Conservation (phyloP, 2,329 filamentous ascomycete genomes). For the Keithomyces neogunnii region DNA sequence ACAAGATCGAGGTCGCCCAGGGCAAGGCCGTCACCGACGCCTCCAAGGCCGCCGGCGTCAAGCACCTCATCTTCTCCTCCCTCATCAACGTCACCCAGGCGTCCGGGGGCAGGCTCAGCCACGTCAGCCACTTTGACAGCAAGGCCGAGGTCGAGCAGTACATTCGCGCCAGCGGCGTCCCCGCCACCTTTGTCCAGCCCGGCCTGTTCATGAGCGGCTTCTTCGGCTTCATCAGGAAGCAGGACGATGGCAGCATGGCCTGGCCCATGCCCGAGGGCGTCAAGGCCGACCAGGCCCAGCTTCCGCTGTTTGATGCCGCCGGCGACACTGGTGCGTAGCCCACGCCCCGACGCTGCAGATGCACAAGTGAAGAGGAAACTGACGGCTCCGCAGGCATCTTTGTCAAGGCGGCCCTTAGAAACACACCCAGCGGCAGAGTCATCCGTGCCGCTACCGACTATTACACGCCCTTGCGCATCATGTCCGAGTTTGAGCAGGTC, state of each 20-base stretch:
- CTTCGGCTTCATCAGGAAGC: constrained; percentile 18
- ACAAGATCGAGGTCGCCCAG: constrained; percentile 30
- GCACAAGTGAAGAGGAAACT: not conserved
- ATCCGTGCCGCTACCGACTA: constrained; percentile 29
- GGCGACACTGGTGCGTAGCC: constrained; percentile 31
- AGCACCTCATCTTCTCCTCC: constrained; percentile 39
- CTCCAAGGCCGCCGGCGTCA: constrained; percentile 31
- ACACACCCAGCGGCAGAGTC: constrained; percentile 21
- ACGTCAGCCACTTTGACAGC: constrained; percentile 43
- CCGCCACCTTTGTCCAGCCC: constrained; percentile 41
- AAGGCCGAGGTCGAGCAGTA: constrained; percentile 51
- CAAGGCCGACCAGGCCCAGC: constrained; percentile 19
- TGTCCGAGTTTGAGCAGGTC: constrained; percentile 26
- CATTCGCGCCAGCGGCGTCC: constrained; percentile 39
- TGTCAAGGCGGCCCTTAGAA: constrained; percentile 24
- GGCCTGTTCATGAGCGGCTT: constrained; percentile 48
- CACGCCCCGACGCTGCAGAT: not conserved
- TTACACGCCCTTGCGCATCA: constrained; percentile 21
- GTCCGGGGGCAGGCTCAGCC: constrained; percentile 26
- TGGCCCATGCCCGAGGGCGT: constrained; percentile 18
- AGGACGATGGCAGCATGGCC: constrained; percentile 19
- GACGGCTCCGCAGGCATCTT: constrained; percentile 19
- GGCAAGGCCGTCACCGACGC: constrained; percentile 38
- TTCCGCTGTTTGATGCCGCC: constrained; percentile 29
- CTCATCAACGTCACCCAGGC: constrained; percentile 29